phyloP scores from a whole-genome alignment of 176 grass and related monocot species.

The Dactylis glomerata region DNA sequence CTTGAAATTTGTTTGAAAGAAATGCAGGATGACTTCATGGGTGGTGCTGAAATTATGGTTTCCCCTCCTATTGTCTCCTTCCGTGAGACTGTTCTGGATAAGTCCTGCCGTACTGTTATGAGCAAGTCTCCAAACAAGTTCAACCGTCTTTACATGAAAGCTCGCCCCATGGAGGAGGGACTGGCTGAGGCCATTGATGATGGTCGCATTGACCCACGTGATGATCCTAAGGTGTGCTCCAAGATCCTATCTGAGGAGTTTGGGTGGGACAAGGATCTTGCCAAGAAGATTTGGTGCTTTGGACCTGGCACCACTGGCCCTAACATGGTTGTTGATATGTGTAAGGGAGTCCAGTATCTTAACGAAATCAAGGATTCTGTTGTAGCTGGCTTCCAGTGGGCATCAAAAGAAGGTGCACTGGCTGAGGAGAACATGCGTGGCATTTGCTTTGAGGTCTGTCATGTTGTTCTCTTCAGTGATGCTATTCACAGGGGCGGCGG shows the following conservation, averaged over 20 bases:
- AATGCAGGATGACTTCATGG: slow-evolving; percentile 85
- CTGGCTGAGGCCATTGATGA: slow-evolving; percentile 81
- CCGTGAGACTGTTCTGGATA: slow-evolving; percentile 89
- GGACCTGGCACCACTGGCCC: slow-evolving; percentile 81
- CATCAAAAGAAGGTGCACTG: slow-evolving; percentile 75
- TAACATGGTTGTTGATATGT: slow-evolving; percentile 89
- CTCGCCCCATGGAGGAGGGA: slow-evolving; percentile 64
- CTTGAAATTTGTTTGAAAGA: too few relatives aligned
- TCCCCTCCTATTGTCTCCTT: slow-evolving; percentile 79
- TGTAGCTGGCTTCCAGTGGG: slow-evolving; percentile 86
- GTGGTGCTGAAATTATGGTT: slow-evolving; percentile 73
- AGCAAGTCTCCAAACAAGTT: slow-evolving; percentile 86
- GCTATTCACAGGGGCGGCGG: slow-evolving; percentile 86
- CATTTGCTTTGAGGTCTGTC: slow-evolving; percentile 79
- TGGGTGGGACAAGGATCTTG: slow-evolving; percentile 83
- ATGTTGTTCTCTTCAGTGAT: slow-evolving; percentile 84
- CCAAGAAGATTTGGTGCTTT: slow-evolving; percentile 94
- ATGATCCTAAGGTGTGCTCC: slow-evolving; percentile 66
- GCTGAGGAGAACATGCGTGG: slow-evolving; percentile 86
- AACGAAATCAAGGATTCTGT: slow-evolving; percentile 92
- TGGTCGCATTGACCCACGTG: slow-evolving; percentile 55
- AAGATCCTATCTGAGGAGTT: slow-evolving; percentile 79
- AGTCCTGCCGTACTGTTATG: slow-evolving; percentile 76
- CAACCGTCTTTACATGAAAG: slow-evolving; percentile 88
- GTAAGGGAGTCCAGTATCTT: slow-evolving; percentile 88